phyloP scores from a whole-genome alignment of 345 rosid species.

The Erysimum cheiranthoides region DNA sequence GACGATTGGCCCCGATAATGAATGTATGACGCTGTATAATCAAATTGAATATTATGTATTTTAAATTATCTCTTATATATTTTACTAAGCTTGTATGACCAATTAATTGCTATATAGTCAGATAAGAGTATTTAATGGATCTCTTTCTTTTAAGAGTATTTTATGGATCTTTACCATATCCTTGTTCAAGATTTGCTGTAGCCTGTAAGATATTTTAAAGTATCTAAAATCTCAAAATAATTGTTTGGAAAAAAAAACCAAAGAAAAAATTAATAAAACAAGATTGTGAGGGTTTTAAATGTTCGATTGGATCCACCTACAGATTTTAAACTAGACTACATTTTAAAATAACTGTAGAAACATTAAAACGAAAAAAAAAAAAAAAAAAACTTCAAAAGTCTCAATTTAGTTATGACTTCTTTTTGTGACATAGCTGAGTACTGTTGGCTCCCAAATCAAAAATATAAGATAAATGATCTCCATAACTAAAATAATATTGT shows the following conservation, averaged over 20 bases:
- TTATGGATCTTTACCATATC: too few species aligned
- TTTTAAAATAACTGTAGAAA: not conserved
- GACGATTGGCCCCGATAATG: conserved; percentile 13
- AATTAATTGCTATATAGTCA: too few species aligned
- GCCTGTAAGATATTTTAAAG: not conserved
- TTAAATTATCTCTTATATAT: not conserved
- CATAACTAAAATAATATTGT: too few species aligned
- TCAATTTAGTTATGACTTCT: not conserved
- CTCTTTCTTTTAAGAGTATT: too few species aligned
- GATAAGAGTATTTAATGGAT: too few species aligned
- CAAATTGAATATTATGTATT: not conserved
- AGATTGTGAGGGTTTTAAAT: not conserved
- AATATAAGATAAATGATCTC: too few species aligned
- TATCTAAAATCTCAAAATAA: not conserved
- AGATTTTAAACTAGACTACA: not conserved
- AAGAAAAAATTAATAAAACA: not conserved
- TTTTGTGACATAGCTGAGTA: not conserved
- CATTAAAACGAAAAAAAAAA: too few species aligned
- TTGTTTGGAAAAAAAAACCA: not conserved
- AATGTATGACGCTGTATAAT: conserved; percentile 3
- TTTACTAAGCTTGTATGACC: not conserved
- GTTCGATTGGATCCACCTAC: not conserved
- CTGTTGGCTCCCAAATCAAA: too few species aligned
- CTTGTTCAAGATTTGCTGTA: too few species aligned
- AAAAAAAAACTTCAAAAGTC: too few species aligned